Base-by-base conservation (phyloP, 2,329 filamentous ascomycete species). In the Paecilomyces dactylethromorphus region DNA sequence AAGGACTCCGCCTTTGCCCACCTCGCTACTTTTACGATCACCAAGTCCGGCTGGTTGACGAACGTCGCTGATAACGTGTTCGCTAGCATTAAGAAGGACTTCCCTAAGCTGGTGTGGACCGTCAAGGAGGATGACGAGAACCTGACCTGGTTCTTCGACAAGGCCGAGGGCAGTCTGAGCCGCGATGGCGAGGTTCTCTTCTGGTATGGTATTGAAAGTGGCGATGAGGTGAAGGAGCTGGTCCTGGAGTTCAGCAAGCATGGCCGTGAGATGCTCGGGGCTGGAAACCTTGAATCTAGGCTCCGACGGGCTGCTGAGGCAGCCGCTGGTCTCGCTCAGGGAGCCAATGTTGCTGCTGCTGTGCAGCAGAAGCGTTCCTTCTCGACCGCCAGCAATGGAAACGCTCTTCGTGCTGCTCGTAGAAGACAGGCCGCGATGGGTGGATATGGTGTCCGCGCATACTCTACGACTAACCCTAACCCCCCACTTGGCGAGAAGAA, bases 21-120 rank as follows among this genome's bases (percentile, higher is more conserved):
- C 57, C 83, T 97, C 56, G 89, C 92, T 21, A 96, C 92, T 4
- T 87, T 97, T 68, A 93, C 89, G 62, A 95, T 96, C 69, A 96
- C 92, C 65, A 96, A 96, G 78, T 85, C 91, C 33, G 93, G 92
- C 56, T 97, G 93, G 92, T 79, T 97, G 60, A 94, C 89, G 60
- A 97, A 97, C 71, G 87, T 97, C 33, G 90, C 92, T 31, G 94
- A 97, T 74, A 97, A 97, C 70, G 90, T 97, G 59, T 96, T 97
- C 74, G 86, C 89, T 63, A 89, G 90, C 62, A 90, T 97, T 74
- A 95, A 93, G 82, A 95, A 96, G 76, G 93, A 97, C 71, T 89
- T 92, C 74, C 87, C 92, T 58, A 91, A 89, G 78, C 82, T 97
- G 64, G 89, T 91, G 63, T 99, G 92, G 93, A 96, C 92, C n/a